Base-by-base conservation (phyloP, 768 basidiomycete genomes). In the Lactarius deliciosus region DNA sequence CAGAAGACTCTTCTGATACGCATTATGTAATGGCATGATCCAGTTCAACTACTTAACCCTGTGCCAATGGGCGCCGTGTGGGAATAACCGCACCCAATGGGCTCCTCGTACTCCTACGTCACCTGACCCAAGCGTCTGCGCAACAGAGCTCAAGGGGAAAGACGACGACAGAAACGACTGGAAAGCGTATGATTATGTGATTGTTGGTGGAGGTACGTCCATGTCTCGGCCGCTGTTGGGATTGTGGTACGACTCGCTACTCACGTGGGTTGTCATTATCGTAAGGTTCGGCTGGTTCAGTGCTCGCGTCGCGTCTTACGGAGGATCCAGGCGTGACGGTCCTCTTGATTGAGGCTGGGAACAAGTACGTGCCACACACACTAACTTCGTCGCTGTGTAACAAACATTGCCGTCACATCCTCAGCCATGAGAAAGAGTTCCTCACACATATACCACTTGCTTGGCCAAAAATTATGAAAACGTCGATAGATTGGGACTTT, bases 281-380 rank as follows among this genome's bases (percentile, higher is more conserved):
- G 66, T 18, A 63, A 83, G 87, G 87, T 13, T 86, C 85, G 4
- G 81, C 86, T 5, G 87, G 87, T 20, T 86, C 85, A 68, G 86
- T 83, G 15, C 77, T 88, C 13, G 87, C 86, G 15, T 77, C 85
- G 1, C 80, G 87, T 20, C 74, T 89, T 18, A 82, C 81, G 4
- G 87, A 88, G 73, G 80, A 86, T 64, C 82, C 85, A 0, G 75
- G 76, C 6, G 73, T 85, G 11, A 77, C 80, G 0, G 84, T 89
- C 32, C 76, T 88, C 11, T 73, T 89, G 1, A 74, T 89, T 1
- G 87, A 89, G 73, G 82, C 86, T 16, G 87, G 87, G 7, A 76
- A 77, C 63, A 90, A 88, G 89, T 87, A 56, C 30, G 75, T 43
- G 2, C 16, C 54, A 40, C 9, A 40, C 22, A 32, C 28, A 41